Evolutionary conservation across 2,329 filamentous ascomycete species (phyloP).

Genomic region (Raffaelea albimanens): DNA sequence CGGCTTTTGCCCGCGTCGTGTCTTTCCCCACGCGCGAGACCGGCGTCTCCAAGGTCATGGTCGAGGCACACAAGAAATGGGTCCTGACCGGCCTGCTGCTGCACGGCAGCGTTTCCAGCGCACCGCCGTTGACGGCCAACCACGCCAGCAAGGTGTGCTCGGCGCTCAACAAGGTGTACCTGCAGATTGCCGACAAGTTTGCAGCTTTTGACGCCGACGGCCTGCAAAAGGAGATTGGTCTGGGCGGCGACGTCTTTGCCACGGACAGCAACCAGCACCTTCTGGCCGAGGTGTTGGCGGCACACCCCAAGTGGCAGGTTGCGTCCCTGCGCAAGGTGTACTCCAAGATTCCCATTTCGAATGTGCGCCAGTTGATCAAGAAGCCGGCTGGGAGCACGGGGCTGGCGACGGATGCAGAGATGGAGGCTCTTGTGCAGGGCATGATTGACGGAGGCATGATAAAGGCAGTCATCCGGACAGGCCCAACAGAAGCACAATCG

Average conservation of each 20-base stretch:
- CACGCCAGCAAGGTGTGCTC: conserved; percentile 47
- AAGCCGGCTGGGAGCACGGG: conserved; percentile 20
- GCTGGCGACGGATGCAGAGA: conserved; percentile 31
- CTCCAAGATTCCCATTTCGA: conserved; percentile 43
- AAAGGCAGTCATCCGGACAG: conserved; percentile 39
- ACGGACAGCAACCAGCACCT: conserved; percentile 67
- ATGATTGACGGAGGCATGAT: conserved; percentile 50
- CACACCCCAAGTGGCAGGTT: conserved; percentile 69
- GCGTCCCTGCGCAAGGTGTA: conserved; percentile 66
- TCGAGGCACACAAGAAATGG: conserved; percentile 90
- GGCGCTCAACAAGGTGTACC: conserved; percentile 58
- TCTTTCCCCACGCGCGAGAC: conserved; percentile 55
- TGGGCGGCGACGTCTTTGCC: conserved; percentile 44
- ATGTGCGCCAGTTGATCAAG: conserved; percentile 39
- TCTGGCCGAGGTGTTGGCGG: conserved; percentile 56
- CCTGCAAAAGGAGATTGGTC: conserved; percentile 54
- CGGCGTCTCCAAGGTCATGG: conserved; percentile 66
- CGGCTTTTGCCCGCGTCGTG: conserved; percentile 55
- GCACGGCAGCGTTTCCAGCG: conserved; percentile 43
- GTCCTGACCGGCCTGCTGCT: conserved; percentile 65
- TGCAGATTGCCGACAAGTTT: conserved; percentile 61
- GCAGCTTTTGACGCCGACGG: conserved; percentile 40
- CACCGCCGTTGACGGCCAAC: conserved; percentile 46
- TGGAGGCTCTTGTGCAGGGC: conserved; percentile 35
- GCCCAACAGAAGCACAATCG: too few relatives aligned